Conservation (phyloP, 768 basidiomycete genomes). For the Cystofilobasidium macerans region DNA sequence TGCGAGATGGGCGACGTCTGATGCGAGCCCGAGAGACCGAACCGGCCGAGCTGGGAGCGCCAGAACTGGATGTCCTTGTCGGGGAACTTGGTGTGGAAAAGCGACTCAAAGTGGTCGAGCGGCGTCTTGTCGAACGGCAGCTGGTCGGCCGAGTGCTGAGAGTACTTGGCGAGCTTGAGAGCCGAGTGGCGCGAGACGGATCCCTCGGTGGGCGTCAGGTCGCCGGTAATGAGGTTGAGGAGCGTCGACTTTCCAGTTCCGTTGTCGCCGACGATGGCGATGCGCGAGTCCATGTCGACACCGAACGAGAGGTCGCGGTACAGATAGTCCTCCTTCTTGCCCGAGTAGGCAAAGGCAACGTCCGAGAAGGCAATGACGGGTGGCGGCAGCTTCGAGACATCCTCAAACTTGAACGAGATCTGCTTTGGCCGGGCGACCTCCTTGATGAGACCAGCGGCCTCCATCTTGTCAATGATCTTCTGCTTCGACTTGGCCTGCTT, state of each 20-base stretch:
- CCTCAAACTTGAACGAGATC: conserved; percentile 91
- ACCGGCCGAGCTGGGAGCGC: conserved; percentile 87
- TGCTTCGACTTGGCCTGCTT: conserved; percentile 99
- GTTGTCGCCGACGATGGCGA: conserved; percentile 93
- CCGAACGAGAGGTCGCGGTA: conserved; percentile 87
- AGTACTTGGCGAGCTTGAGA: conserved; percentile 95
- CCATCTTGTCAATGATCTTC: conserved; percentile 99
- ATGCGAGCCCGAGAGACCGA: conserved; percentile 86
- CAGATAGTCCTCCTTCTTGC: conserved; percentile 73
- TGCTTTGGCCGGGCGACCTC: conserved; percentile 65
- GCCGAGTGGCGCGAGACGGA: conserved; percentile 77
- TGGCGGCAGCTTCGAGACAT: conserved; percentile 81
- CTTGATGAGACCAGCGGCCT: conserved; percentile 92
- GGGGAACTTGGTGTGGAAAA: conserved; percentile 73
- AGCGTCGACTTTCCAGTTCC: conserved; percentile 49
- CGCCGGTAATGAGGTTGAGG: conserved; percentile 76
- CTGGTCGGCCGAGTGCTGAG: conserved; percentile 96
- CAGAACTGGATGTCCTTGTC: conserved; percentile 90
- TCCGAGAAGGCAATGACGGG: conserved; percentile 93
- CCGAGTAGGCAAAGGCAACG: conserved; percentile 91
- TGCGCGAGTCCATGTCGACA: conserved; percentile 58
- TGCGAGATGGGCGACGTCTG: conserved; percentile 90
- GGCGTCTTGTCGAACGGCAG: conserved; percentile 85
- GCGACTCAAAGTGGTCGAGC: conserved; percentile 79
- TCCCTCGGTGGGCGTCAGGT: conserved; percentile 67